Evolutionary conservation across 371 early-diverging fungal species (phyloP).

Genomic region (Funneliformis caledonium): DNA sequence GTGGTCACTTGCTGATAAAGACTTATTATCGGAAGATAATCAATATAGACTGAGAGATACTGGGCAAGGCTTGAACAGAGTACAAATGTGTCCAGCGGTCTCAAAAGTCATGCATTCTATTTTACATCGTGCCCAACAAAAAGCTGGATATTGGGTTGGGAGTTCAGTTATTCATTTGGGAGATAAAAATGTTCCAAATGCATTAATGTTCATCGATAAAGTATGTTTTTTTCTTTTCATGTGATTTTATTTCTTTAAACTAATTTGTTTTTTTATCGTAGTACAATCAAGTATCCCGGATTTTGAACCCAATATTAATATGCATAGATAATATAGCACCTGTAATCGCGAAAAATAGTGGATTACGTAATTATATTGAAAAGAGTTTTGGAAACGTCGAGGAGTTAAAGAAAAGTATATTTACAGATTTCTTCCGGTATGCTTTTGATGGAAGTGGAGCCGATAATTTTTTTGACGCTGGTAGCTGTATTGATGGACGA

Average conservation of each 20-base stretch:
- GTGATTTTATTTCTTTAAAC: background rate
- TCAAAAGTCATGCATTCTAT: constrained; percentile 89
- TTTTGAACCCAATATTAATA: constrained; percentile 84
- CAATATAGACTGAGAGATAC: constrained; percentile 91
- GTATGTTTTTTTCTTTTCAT: constrained; percentile 39
- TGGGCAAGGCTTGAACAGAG: constrained; percentile 94
- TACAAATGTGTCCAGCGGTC: constrained; percentile 82
- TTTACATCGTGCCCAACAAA: constrained; percentile 83
- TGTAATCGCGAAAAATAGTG: constrained; percentile 56
- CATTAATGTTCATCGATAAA: constrained; percentile 96
- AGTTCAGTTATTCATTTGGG: constrained; percentile 95
- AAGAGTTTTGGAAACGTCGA: constrained; percentile 69
- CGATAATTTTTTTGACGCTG: constrained; percentile 94
- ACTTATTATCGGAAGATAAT: constrained; percentile 73
- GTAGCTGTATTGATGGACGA: constrained; percentile 96
- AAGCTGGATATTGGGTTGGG: constrained; percentile 92
- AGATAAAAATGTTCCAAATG: constrained; percentile 91
- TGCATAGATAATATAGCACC: constrained; percentile 77
- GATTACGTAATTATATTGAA: constrained; percentile 67
- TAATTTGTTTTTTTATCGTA: constrained; percentile 43
- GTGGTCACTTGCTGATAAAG: constrained; percentile 90
- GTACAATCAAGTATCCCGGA: constrained; percentile 95
- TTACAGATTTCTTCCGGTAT: constrained; percentile 92
- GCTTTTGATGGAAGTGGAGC: constrained; percentile 97
- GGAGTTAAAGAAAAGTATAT: constrained; percentile 68